Conservation (phyloP, 1,284 basidiomycete species). For the Moniliophthora roreri region DNA sequence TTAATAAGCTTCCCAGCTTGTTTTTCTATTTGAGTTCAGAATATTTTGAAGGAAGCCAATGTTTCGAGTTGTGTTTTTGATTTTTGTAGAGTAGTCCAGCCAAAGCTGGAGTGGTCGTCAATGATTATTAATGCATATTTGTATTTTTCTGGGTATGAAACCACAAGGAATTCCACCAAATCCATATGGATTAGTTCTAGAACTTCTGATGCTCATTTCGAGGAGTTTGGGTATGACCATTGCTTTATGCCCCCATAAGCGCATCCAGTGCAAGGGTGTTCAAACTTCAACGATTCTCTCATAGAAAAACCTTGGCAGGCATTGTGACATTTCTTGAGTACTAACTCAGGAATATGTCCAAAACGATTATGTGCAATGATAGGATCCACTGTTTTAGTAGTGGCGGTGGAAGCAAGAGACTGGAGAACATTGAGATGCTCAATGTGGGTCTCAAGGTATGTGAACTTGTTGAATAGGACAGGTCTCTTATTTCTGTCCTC, state of each 20-base stretch:
- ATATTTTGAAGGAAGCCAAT: background rate
- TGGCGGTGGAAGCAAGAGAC: too few relatives aligned
- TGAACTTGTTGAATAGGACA: too few relatives aligned
- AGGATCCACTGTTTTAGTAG: too few relatives aligned
- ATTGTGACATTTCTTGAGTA: too few relatives aligned
- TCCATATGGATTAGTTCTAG: constrained; percentile 27
- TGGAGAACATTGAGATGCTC: too few relatives aligned
- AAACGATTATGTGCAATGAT: too few relatives aligned
- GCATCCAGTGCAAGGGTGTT: too few relatives aligned
- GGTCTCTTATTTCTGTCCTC: too few relatives aligned
- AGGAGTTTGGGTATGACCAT: constrained; percentile 17
- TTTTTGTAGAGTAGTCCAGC: constrained; percentile 11
- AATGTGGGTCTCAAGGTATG: too few relatives aligned
- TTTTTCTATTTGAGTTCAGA: constrained; percentile 1
- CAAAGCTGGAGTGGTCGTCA: constrained; percentile 26
- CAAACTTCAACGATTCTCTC: too few relatives aligned
- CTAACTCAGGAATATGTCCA: too few relatives aligned
- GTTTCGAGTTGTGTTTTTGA: constrained; percentile 8
- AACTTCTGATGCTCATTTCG: constrained; percentile 10
- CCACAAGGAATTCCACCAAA: constrained; percentile 20
- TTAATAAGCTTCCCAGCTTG: constrained; percentile 7
- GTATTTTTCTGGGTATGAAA: constrained; percentile 21
- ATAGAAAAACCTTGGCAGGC: too few relatives aligned
- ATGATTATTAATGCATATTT: constrained; percentile 28
- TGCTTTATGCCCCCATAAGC: constrained; percentile 23